Evolutionary conservation across 176 grass and related monocot species (phyloP).

Genomic region (Musa itinerans): DNA sequence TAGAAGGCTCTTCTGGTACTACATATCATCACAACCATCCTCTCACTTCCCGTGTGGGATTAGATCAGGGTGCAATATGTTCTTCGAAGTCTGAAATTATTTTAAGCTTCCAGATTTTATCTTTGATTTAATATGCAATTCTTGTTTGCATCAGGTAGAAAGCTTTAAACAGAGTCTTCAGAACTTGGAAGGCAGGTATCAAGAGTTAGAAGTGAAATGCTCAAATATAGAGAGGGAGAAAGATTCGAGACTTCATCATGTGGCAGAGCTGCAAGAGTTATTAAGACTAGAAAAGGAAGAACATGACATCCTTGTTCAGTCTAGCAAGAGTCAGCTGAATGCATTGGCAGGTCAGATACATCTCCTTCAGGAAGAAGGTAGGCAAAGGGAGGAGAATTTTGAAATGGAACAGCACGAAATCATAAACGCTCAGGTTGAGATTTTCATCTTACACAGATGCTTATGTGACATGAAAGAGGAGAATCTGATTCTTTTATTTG

Average conservation of each 20-base stretch:
- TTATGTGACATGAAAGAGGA: conserved; percentile 62
- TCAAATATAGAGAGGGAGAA: conserved; percentile 70
- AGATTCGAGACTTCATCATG: conserved; percentile 28
- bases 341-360: conserved; percentile 28
- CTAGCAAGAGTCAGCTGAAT: conserved; percentile 27
- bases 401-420: conserved; percentile 54
- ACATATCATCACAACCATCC: no score
- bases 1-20: no score
- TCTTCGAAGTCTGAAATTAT: not conserved
- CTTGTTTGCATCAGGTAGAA: conserved; percentile 54
- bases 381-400: conserved; percentile 39
- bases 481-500: conserved; percentile 31
- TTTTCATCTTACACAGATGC: conserved; percentile 69
- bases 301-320: conserved; percentile 31
- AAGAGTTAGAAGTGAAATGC: conserved; percentile 53
- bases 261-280: conserved; percentile 43
- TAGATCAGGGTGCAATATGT: not conserved
- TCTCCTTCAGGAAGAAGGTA: conserved; percentile 44
- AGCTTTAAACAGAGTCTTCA: conserved; percentile 46
- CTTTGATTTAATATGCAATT: not conserved
- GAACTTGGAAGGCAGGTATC: conserved; percentile 54
- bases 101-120: not conserved
- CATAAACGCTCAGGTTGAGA: conserved; percentile 53
- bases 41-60: no score
- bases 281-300: conserved; percentile 47